Conservation (phyloP, 2,329 filamentous ascomycete species). For the Helicocarpus griseus region DNA sequence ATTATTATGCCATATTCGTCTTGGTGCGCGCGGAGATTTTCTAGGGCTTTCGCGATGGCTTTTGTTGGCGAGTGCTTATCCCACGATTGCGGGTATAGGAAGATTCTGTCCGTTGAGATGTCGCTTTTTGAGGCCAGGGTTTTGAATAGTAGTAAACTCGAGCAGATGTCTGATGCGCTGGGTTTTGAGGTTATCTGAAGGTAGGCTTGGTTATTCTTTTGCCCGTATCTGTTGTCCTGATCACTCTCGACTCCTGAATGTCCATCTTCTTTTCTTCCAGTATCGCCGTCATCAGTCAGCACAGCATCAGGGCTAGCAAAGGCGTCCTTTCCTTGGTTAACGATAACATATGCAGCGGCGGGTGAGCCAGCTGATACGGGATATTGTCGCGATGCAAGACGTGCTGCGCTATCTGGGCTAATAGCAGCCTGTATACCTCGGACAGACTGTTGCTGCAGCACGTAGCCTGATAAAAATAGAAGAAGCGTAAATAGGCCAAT, state of each 20-base stretch:
- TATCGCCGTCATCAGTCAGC: not conserved
- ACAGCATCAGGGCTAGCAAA: not conserved
- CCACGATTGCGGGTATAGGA: constrained; percentile 39
- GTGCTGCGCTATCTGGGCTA: not conserved
- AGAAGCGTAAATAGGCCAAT: constrained; percentile 70
- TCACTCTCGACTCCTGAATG: not conserved
- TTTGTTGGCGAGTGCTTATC: constrained; percentile 22
- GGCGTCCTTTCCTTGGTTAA: not conserved
- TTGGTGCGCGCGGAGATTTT: constrained; percentile 29
- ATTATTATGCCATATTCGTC: constrained; percentile 32
- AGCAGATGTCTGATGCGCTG: constrained; percentile 36
- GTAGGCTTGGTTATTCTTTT: constrained; percentile 21
- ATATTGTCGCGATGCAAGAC: not conserved
- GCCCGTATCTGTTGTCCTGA: not conserved
- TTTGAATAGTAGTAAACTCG: constrained; percentile 36
- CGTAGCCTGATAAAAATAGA: constrained; percentile 80
- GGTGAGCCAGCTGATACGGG: not conserved
- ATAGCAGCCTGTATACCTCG: constrained; percentile 52
- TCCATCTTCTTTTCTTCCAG: not conserved
- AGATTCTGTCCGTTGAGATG: constrained; percentile 31
- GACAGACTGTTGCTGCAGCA: constrained; percentile 77
- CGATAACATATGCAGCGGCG: not conserved
- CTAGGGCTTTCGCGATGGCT: constrained; percentile 24
- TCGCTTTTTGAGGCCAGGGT: constrained; percentile 26
- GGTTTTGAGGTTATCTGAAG: constrained; percentile 35